These are phyloP conservation scores for Paracoccidioides brasiliensis DNA, from an alignment of 2,329 filamentous ascomycete species.

Conservation along the genomic window DNA sequence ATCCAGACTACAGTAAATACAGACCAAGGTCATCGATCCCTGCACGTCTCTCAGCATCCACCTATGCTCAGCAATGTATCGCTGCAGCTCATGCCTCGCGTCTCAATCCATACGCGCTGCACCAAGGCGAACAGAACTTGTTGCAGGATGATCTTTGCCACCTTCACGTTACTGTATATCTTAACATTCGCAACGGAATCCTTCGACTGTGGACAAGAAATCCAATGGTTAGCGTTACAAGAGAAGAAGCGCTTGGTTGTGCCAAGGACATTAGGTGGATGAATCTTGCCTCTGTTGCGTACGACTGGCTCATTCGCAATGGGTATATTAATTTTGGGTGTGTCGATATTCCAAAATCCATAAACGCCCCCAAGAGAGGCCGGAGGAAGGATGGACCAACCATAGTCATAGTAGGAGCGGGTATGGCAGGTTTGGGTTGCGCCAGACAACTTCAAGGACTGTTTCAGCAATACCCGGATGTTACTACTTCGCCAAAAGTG, in stretches of 20 bases:
- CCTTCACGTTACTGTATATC: conserved; percentile 81
- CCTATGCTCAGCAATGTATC: conserved; percentile 87
- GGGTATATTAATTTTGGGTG: conserved; percentile 98
- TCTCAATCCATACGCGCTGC: conserved; percentile 77
- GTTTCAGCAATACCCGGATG: conserved; percentile 64
- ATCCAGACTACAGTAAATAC: conserved; percentile 36
- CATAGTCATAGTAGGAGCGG: conserved; percentile 78
- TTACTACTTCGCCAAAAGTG: conserved; percentile 56
- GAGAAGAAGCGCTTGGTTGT: conserved; percentile 80
- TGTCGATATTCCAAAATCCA: conserved; percentile 50
- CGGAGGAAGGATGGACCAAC: conserved; percentile 48
- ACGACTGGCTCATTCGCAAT: conserved; percentile 79
- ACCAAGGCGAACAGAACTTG: conserved; percentile 69
- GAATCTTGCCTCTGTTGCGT: conserved; percentile 73
- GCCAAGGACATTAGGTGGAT: conserved; percentile 81
- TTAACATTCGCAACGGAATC: conserved; percentile 93
- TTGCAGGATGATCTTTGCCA: conserved; percentile 72
- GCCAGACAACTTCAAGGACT: conserved; percentile 83
- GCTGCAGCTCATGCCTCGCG: conserved; percentile 79
- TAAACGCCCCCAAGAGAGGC: conserved; percentile 26
- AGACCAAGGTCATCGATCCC: conserved; percentile 76
- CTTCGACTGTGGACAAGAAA: conserved; percentile 80
- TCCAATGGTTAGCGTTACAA: conserved; percentile 66
- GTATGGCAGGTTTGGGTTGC: conserved; percentile 86
- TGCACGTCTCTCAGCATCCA: conserved; percentile 52